Evolutionary conservation across 75 land plant species (phyloP), one percentile per base, ranked within the genome.

Genomic region (Sequoiadendron giganteum): DNA sequence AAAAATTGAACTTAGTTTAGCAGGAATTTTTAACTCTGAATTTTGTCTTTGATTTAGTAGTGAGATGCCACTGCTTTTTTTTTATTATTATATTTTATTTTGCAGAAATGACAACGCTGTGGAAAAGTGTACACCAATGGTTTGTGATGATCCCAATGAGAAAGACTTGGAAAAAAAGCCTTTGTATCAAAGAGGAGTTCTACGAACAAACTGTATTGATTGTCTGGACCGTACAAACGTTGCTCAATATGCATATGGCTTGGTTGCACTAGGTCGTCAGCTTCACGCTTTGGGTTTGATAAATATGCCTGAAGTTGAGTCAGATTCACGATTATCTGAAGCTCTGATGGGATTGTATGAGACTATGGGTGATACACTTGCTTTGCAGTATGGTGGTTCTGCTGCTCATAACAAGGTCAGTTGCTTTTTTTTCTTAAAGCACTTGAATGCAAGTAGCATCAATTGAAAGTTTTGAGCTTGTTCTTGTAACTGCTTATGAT

Each of bases 331-430:
- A 72, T 84, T 94, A 55, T 95, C 95, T 79, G 94, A 91, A 86
- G 90, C 90, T 58, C 84, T 95, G 84, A 95, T 95, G 96, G 87
- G 79, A 5, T 87, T 95, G 48, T 96, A 95, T 88, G 95, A 95
- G 90, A 94, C 75, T 47, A 96, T 96, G 95, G 96, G 97, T 75
- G 98, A 96, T 91, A 94, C 92, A 82, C 94, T 94, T 85, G 97
- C 99, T 80, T 90, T 91, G 61, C 96, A 93, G 80, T 95, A 95
- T 90, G 95, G 95, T 82, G 99, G 95, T 54, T 96, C 94, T 78
- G 94, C 95, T 84, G 98, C 93, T 81, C 99, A 93, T 87, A 95
- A 94, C 91, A 96, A 95, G 95, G 96, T 95, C 19, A 14, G 42
- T 85, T 85, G 25, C 38, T 34, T 56, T 75, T 52, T 14, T 65